A percentile compares a stretch with the other conserved stretches of the same genome.
phyloP scores from a whole-genome alignment of 495 filamentous ascomycete species.

The Daldinia grandis region DNA sequence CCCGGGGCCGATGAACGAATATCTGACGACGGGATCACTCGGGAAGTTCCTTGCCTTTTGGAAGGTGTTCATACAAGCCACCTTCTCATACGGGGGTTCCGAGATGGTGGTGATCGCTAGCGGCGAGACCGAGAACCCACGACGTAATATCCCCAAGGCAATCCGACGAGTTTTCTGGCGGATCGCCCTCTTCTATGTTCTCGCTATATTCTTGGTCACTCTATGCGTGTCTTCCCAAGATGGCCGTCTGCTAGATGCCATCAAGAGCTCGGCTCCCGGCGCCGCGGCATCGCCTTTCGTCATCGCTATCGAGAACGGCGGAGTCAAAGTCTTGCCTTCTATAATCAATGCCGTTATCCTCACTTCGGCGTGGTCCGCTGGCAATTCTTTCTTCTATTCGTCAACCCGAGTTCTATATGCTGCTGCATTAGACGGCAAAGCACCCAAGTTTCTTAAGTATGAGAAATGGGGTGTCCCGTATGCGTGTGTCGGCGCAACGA shows the following conservation, averaged over 20 bases:
- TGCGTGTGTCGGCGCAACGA: slow-evolving; percentile 61
- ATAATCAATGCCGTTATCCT: slow-evolving; percentile 79
- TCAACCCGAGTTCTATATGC: slow-evolving; percentile 71
- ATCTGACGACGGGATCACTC: slow-evolving; percentile 58
- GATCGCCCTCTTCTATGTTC: slow-evolving; percentile 75
- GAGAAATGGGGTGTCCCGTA: slow-evolving; percentile 65
- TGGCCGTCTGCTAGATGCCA: slow-evolving; percentile 57
- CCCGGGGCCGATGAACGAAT: slow-evolving; percentile 74
- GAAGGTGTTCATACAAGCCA: slow-evolving; percentile 67
- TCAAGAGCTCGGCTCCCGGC: slow-evolving; percentile 54
- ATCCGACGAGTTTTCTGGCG: slow-evolving; percentile 75
- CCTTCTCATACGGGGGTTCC: slow-evolving; percentile 66
- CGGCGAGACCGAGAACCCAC: slow-evolving; percentile 76
- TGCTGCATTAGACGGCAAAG: slow-evolving; percentile 64
- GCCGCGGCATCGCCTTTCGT: slow-evolving; percentile 69
- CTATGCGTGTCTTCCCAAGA: slow-evolving; percentile 65
- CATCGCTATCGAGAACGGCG: slow-evolving; percentile 66
- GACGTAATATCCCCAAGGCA: slow-evolving; percentile 73
- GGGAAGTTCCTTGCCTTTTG: slow-evolving; percentile 68
- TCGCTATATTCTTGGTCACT: slow-evolving; percentile 74
- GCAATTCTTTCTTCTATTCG: slow-evolving; percentile 75
- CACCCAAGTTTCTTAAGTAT: slow-evolving; percentile 63
- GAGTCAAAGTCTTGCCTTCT: slow-evolving; percentile 68
- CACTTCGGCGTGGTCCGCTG: slow-evolving; percentile 70
- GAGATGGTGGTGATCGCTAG: slow-evolving; percentile 71